These are phyloP conservation scores for Saccharomycopsis schoenii DNA, from an alignment of 805 yeast species.

Conservation along the genomic window DNA sequence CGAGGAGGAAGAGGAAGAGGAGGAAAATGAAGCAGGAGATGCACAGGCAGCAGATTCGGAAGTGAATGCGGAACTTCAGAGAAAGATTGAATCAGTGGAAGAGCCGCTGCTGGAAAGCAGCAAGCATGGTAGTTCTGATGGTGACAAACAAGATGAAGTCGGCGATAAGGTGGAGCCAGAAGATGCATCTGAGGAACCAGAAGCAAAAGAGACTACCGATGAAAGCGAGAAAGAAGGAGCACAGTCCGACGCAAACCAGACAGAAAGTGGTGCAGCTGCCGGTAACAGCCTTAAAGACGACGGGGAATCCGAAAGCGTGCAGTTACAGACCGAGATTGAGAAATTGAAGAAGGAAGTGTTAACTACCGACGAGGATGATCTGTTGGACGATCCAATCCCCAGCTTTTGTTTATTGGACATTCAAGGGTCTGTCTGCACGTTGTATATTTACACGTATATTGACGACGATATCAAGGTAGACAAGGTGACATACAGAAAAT, in stretches of 20 bases:
- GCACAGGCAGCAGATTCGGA: conserved; percentile 11
- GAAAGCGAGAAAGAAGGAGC: conserved; percentile 4
- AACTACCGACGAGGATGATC: neutral
- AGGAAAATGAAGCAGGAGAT: conserved; percentile 24
- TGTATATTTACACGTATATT: conserved; percentile 75
- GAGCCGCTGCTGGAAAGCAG: conserved; percentile 21
- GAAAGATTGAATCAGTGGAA: conserved; percentile 20
- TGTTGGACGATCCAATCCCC: conserved; percentile 39
- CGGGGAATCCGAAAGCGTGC: neutral
- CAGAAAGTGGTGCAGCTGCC: neutral
- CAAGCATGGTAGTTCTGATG: neutral
- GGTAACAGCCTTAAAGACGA: neutral
- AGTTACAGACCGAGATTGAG: neutral
- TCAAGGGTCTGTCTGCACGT: conserved; percentile 66
- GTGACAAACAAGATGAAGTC: conserved; percentile 8
- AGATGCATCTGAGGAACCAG: conserved; percentile 1
- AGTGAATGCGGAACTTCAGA: conserved; percentile 16
- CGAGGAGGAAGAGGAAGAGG: conserved; percentile 34
- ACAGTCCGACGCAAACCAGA: neutral
- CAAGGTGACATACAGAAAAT: conserved; percentile 58
- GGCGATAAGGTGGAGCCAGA: neutral
- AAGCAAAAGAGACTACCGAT: conserved; percentile 1
- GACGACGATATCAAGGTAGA: conserved; percentile 86
- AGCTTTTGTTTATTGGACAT: conserved; percentile 84
- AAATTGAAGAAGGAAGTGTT: neutral